phyloP scores from a whole-genome alignment of 225 moss, liverwort and hornwort genomes.

The Bryum argenteum region DNA sequence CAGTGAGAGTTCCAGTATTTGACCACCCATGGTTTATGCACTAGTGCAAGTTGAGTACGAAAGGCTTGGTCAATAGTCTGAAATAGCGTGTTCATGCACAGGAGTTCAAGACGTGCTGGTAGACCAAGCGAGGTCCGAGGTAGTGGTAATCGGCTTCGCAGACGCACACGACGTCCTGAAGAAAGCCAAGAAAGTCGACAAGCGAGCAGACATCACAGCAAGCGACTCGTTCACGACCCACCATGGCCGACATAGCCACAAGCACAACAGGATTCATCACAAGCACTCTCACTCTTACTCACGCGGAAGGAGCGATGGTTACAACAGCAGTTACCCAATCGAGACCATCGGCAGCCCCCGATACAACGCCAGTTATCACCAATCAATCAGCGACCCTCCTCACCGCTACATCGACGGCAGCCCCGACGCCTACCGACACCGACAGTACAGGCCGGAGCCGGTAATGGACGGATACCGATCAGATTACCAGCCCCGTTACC shows the following conservation, averaged over 20 bases:
- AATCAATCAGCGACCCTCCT: constrained; percentile 11
- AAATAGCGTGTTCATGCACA: constrained; percentile 3
- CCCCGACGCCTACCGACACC: constrained; percentile 16
- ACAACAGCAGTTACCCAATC: constrained; percentile 15
- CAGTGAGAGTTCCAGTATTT: no score
- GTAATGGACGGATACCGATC: constrained; percentile 30
- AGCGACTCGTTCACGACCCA: constrained; percentile 39
- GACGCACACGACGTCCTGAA: constrained; percentile 44
- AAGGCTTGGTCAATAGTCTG: no score
- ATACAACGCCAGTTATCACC: constrained; percentile 36
- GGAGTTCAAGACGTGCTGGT: constrained; percentile 43
- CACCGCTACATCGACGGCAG: not conserved
- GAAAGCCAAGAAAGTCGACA: constrained; percentile 47
- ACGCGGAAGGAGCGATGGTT: not conserved
- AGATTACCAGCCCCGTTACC: constrained; percentile 29
- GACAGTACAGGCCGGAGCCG: constrained; percentile 8
- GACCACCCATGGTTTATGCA: no score
- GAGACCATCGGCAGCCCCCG: constrained; percentile 42
- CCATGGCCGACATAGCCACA: constrained; percentile 1
- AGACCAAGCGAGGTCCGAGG: constrained; percentile 43
- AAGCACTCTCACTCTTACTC: constrained; percentile 12
- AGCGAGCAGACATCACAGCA: constrained; percentile 36
- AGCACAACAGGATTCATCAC: constrained; percentile 29
- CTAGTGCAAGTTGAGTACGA: no score
- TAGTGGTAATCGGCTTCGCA: constrained; percentile 41